Conservation (phyloP, 768 basidiomycete species). For the Boletus edulis region DNA sequence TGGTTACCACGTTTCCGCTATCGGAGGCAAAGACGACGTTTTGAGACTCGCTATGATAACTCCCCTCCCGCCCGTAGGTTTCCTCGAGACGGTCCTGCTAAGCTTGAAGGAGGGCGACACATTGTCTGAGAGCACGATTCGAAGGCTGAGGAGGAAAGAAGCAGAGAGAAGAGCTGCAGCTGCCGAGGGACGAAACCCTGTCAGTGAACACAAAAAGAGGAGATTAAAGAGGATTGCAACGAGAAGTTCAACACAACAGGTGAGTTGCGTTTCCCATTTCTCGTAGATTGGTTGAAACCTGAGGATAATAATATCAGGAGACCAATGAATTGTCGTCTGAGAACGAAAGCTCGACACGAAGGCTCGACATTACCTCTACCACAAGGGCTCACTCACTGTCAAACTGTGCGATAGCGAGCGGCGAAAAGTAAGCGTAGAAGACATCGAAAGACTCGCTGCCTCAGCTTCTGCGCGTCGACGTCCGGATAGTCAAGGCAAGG, state of each 20-base stretch:
- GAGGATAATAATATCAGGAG: not conserved
- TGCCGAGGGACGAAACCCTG: slow-evolving; percentile 20
- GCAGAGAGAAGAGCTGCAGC: slow-evolving; percentile 19
- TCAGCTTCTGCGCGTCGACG: slow-evolving; percentile 5
- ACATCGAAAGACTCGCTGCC: slow-evolving; percentile 13
- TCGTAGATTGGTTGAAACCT: not conserved
- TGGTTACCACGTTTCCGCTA: not conserved
- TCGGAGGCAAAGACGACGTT: slow-evolving; percentile 9
- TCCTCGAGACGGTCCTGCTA: slow-evolving; percentile 20
- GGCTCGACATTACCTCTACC: not conserved
- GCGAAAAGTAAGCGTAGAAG: slow-evolving; percentile 9
- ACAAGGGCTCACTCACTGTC: not conserved
- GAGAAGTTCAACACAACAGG: slow-evolving; percentile 7
- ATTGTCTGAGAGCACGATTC: slow-evolving; percentile 25
- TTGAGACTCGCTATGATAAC: slow-evolving; percentile 16
- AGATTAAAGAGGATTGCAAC: slow-evolving; percentile 14
- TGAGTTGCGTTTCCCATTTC: not conserved
- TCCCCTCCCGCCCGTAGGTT: slow-evolving; percentile 20
- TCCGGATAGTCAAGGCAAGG: not conserved
- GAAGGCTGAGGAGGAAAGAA: slow-evolving; percentile 24
- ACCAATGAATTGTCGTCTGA: not conserved
- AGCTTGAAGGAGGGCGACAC: slow-evolving; percentile 23
- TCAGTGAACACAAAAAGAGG: slow-evolving; percentile 23
- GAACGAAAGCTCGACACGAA: not conserved
- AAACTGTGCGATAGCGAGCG: not conserved